phyloP scores from a whole-genome alignment of 2,329 filamentous ascomycete species.

The Colletotrichum horii region DNA sequence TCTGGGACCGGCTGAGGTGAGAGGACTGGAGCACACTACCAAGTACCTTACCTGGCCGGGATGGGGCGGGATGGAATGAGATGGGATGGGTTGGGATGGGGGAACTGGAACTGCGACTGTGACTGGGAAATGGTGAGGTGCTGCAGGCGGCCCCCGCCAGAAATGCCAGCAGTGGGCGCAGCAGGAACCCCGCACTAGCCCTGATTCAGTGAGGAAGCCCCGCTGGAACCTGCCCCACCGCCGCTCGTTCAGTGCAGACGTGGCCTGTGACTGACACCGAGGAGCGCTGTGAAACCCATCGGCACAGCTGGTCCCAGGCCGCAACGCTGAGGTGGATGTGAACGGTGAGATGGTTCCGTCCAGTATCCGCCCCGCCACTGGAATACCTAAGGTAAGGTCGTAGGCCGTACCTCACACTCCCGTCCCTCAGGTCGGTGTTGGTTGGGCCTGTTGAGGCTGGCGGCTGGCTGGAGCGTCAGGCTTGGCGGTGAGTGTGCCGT shows the following conservation, averaged over 20 bases:
- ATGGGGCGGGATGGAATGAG: neutral
- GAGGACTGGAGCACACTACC: neutral
- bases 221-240: constrained; percentile 1
- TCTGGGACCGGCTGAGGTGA: neutral
- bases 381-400: too few relatives aligned
- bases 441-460: neutral
- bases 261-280: constrained; percentile 5
- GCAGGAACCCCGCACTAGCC: constrained; percentile 23
- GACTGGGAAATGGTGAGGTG: neutral
- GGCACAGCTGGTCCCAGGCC: constrained; percentile 9
- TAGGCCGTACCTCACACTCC: neutral
- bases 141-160: constrained; percentile 3
- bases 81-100: neutral
- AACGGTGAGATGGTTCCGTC: neutral
- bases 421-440: neutral
- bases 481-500: constrained; percentile 16
- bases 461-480: neutral
- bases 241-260: neutral
- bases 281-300: constrained; percentile 12
- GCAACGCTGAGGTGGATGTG: neutral
- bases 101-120: neutral
- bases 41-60: neutral
- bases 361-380: neutral
- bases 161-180: constrained; percentile 16
- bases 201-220: constrained; percentile 13